phyloP scores from a whole-genome alignment of 225 moss, liverwort and hornwort genomes.

The Physcomitrellopsis africana region DNA sequence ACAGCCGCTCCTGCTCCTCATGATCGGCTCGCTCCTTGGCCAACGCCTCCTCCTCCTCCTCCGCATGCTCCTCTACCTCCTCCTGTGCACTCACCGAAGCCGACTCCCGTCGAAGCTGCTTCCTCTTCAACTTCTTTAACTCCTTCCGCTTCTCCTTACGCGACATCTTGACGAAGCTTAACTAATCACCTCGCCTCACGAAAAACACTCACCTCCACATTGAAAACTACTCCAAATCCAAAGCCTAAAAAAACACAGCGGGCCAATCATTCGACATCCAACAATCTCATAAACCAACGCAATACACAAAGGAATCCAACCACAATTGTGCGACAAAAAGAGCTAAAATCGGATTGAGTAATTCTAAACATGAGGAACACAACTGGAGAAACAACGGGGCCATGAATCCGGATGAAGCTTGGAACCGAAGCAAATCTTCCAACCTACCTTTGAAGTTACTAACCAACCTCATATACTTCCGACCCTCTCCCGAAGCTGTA shows the following conservation, averaged over 20 bases:
- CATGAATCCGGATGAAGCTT: too few relatives aligned
- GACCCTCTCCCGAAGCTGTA: too few relatives aligned
- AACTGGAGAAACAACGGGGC: too few relatives aligned
- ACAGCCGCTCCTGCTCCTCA: conserved; percentile 76
- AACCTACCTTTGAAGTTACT: too few relatives aligned
- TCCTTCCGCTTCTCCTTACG: conserved; percentile 86
- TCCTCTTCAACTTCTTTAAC: conserved; percentile 75
- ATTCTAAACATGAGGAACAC: too few relatives aligned
- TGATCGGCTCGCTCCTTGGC: conserved; percentile 63
- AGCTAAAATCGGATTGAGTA: too few relatives aligned
- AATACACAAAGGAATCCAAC: not conserved
- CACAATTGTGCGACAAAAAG: not conserved
- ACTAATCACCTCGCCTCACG: not conserved
- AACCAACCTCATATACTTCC: too few relatives aligned
- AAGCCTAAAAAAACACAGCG: too few relatives aligned
- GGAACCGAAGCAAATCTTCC: too few relatives aligned
- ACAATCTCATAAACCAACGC: too few relatives aligned
- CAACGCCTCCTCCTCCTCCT: conserved; percentile 46
- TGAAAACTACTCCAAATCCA: not conserved
- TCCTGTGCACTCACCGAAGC: conserved; percentile 40
- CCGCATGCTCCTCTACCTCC: conserved; percentile 41
- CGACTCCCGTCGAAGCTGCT: conserved; percentile 61
- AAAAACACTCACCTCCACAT: not conserved
- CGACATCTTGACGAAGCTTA: conserved; percentile 39
- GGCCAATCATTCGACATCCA: too few relatives aligned